These are phyloP conservation scores for Cladosporium sp. DNA, from an alignment of 2,329 filamentous ascomycete species.

Conservation along the genomic window DNA sequence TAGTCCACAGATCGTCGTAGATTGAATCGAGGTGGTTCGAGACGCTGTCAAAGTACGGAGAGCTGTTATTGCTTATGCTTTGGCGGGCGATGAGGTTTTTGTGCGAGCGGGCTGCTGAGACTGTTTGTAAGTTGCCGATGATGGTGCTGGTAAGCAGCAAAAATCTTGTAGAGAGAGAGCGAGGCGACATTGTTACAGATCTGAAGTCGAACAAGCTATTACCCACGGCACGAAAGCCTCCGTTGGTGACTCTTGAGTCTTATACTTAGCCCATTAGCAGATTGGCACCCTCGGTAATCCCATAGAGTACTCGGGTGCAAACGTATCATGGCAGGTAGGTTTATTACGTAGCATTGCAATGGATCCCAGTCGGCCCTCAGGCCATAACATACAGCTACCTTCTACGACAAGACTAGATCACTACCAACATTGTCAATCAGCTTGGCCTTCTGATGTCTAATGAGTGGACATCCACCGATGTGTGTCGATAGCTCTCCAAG, in stretches of 20 bases:
- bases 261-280: background rate
- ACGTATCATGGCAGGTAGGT: background rate
- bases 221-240: background rate
- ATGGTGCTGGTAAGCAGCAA: background rate
- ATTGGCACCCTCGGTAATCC: background rate
- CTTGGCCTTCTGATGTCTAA: background rate
- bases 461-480: background rate
- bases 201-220: background rate
- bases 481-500: background rate
- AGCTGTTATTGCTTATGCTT: slow-evolving; percentile 3
- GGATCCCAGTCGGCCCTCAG: background rate
- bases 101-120: background rate
- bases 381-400: background rate
- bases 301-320: background rate
- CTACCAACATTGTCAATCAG: background rate
- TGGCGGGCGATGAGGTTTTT: background rate
- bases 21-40: slow-evolving; percentile 1
- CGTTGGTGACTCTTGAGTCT: background rate
- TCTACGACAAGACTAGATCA: background rate
- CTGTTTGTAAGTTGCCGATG: background rate
- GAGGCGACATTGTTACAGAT: background rate
- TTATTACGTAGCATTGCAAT: background rate
- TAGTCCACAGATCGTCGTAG: slow-evolving; percentile 7
- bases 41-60: background rate
- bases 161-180: background rate